These are phyloP conservation scores for Cladosporium sp. DNA, from an alignment of 2,329 filamentous ascomycete genomes.

Conservation along the genomic window DNA sequence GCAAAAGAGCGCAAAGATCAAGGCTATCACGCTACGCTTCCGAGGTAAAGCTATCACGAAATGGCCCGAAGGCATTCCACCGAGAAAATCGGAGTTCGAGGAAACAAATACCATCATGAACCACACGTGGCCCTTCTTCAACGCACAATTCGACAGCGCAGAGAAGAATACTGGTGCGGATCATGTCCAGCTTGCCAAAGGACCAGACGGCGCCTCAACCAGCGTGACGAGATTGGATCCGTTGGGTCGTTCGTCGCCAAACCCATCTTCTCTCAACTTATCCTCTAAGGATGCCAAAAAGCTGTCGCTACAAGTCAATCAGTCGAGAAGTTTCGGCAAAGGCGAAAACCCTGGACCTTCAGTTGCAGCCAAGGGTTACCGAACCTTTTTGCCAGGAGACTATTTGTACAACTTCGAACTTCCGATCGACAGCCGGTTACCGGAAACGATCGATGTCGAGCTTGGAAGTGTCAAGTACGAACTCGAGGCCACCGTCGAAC, in stretches of 20 bases:
- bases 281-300: constrained; percentile 52
- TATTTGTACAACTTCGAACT: constrained; percentile 76
- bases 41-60: constrained; percentile 80
- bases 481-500: constrained; percentile 75
- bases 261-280: constrained; percentile 39
- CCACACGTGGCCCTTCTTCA: constrained; percentile 89
- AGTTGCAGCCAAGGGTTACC: constrained; percentile 72
- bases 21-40: constrained; percentile 81
- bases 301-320: constrained; percentile 71
- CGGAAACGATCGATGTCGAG: constrained; percentile 81
- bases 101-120: constrained; percentile 83
- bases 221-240: constrained; percentile 29
- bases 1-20: constrained; percentile 86
- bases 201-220: constrained; percentile 27
- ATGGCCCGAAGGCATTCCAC: constrained; percentile 93
- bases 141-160: constrained; percentile 59
- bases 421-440: constrained; percentile 68
- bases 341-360: constrained; percentile 58
- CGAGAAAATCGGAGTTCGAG: constrained; percentile 72
- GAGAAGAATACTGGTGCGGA: constrained; percentile 58
- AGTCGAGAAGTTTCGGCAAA: constrained; percentile 80
- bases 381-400: constrained; percentile 72
- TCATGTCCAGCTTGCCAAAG: constrained; percentile 52
- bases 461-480: constrained; percentile 85
- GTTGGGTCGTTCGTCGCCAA: constrained; percentile 27